Conservation (phyloP, 192 early-diverging fungal species). For the Powellomyces hirtus region DNA sequence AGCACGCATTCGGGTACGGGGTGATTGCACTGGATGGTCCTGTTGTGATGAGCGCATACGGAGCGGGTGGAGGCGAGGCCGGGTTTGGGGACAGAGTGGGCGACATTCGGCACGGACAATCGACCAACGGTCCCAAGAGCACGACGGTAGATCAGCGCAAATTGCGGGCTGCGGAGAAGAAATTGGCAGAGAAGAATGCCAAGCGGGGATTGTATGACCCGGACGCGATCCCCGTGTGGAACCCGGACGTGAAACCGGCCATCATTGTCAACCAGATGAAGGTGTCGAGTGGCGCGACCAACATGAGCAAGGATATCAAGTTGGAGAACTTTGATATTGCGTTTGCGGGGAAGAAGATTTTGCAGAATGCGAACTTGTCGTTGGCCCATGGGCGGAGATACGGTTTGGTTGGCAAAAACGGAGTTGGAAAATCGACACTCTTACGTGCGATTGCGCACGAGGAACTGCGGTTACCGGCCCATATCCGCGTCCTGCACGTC, state of each 20-base stretch:
- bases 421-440: constrained; percentile 82
- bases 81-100: constrained; percentile 3
- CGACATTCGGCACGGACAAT: constrained; percentile 44
- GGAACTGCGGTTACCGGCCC: constrained; percentile 83
- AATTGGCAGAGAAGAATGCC: constrained; percentile 86
- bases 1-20: constrained; percentile 37
- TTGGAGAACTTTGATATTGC: constrained; percentile 96
- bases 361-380: constrained; percentile 79
- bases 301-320: constrained; percentile 93
- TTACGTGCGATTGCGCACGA: constrained; percentile 75
- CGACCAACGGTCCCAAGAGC: constrained; percentile 24
- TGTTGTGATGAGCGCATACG: constrained; percentile 62
- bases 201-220: constrained; percentile 68
- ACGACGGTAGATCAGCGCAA: constrained; percentile 63
- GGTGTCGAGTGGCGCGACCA: constrained; percentile 73
- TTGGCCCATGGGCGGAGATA: constrained; percentile 89
- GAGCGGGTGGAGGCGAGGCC: neutral
- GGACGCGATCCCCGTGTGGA: constrained; percentile 62
- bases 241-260: constrained; percentile 51
- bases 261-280: constrained; percentile 90
- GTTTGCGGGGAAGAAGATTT: constrained; percentile 86
- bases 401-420: constrained; percentile 94
- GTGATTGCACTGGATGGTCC: constrained; percentile 63
- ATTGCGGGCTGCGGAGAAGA: constrained; percentile 87
- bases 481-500: constrained; percentile 94